Conservation (phyloP, 495 filamentous ascomycete species). For the Venustampulla echinocandica region DNA sequence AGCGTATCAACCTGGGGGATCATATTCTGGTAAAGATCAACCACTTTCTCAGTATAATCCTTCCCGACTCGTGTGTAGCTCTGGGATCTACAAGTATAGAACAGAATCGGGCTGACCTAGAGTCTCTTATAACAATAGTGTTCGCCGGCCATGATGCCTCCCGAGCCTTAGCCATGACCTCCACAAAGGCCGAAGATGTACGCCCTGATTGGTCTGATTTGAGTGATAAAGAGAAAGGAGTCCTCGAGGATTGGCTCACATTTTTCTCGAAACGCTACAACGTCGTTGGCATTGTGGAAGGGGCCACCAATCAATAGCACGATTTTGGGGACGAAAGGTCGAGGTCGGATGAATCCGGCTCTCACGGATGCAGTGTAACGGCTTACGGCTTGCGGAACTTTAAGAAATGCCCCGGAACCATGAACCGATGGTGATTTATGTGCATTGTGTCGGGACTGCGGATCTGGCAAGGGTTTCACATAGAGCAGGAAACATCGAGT, state of each 20-base stretch:
- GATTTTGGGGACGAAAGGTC: neutral
- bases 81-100: too few species aligned
- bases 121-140: too few species aligned
- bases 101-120: too few species aligned
- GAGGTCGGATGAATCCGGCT: neutral
- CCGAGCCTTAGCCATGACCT: constrained; percentile 76
- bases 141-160: constrained; percentile 95
- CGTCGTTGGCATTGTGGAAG: constrained; percentile 66
- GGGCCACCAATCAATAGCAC: constrained; percentile 5
- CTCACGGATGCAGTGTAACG: too few species aligned
- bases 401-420: too few species aligned
- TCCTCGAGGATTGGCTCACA: constrained; percentile 83
- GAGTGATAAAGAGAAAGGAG: constrained; percentile 74
- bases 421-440: too few species aligned
- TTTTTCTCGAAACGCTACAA: constrained; percentile 97
- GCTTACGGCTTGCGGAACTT: too few species aligned
- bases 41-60: too few species aligned
- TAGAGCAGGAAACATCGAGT: too few species aligned
- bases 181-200: constrained; percentile 79
- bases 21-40: constrained; percentile 79
- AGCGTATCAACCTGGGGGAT: constrained; percentile 72
- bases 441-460: too few species aligned
- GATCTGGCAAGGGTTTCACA: too few species aligned
- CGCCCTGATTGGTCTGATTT: constrained; percentile 78
- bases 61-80: too few species aligned